Conservation (phyloP, 2,329 filamentous ascomycete genomes). For the Colletotrichum tabaci region DNA sequence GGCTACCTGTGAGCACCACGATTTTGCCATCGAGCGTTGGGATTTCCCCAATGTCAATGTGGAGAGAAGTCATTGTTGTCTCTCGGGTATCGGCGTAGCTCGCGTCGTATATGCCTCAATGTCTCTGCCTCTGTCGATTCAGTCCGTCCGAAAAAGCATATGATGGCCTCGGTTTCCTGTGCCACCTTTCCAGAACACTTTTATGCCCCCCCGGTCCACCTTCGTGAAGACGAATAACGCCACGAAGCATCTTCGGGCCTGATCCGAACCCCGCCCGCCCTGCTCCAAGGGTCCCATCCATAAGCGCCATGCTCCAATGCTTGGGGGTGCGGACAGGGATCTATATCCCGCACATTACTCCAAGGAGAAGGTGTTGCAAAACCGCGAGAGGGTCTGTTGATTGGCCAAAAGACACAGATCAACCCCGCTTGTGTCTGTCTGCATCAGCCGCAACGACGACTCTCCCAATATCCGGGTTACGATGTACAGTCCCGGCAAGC, state of each 20-base stretch:
- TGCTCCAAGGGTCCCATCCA: background rate
- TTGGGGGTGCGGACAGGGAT: background rate
- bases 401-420: background rate
- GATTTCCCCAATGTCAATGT: conserved; percentile 4
- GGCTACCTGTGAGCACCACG: conserved; percentile 13
- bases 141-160: background rate
- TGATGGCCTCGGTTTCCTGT: background rate
- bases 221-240: background rate
- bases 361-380: background rate
- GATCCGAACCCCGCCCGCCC: no score
- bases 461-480: background rate
- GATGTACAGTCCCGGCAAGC: background rate
- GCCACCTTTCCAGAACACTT: background rate
- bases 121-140: conserved; percentile 5
- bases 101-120: background rate
- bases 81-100: conserved; percentile 2
- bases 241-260: background rate
- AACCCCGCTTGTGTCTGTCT: background rate
- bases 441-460: background rate
- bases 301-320: no score
- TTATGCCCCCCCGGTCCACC: background rate
- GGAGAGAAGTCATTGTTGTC: conserved; percentile 14
- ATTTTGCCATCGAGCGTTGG: conserved; percentile 12
- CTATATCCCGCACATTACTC: background rate
- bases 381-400: background rate